Conservation (phyloP, 1,284 basidiomycete species). For the Coniferiporia sulphurascens region DNA sequence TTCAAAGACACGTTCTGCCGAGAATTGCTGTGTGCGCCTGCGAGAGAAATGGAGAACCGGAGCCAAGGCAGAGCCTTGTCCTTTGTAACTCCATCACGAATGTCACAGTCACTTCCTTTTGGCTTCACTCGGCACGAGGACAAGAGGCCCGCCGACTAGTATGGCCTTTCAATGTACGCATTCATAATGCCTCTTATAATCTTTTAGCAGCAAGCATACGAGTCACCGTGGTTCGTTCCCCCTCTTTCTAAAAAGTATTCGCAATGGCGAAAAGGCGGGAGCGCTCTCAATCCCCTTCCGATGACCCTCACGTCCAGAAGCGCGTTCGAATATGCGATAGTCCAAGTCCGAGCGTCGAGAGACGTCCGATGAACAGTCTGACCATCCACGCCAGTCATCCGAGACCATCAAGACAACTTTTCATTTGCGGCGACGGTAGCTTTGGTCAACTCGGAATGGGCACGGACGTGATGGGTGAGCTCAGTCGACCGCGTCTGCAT, state of each 20-base stretch:
- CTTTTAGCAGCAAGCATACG: not conserved
- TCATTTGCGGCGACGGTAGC: constrained; percentile 43
- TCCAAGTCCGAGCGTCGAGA: not conserved
- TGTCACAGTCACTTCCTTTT: too few relatives aligned
- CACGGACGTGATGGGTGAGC: constrained; percentile 37
- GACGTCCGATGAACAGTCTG: constrained; percentile 20
- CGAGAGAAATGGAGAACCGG: too few relatives aligned
- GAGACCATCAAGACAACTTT: constrained; percentile 29
- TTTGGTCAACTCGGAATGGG: constrained; percentile 46
- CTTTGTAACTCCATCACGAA: too few relatives aligned
- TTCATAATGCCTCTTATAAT: too few relatives aligned
- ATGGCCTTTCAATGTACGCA: too few relatives aligned
- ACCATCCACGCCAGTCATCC: constrained; percentile 19
- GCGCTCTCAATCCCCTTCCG: not conserved
- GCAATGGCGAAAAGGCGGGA: constrained; percentile 11
- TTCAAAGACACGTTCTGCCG: too few relatives aligned
- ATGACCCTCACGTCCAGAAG: constrained; percentile 1
- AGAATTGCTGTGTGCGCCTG: too few relatives aligned
- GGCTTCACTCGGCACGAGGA: too few relatives aligned
- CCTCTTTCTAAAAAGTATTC: not conserved
- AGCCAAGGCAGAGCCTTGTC: too few relatives aligned
- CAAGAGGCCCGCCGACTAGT: too few relatives aligned
- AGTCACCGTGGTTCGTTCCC: not conserved
- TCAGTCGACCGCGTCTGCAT: constrained; percentile 38
- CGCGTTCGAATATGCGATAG: not conserved